Percentiles rank a stretch among this genome's conserved stretches.
Evolutionary conservation across 2,329 filamentous ascomycete species (phyloP).

Genomic region (Xylaria polymorpha): DNA sequence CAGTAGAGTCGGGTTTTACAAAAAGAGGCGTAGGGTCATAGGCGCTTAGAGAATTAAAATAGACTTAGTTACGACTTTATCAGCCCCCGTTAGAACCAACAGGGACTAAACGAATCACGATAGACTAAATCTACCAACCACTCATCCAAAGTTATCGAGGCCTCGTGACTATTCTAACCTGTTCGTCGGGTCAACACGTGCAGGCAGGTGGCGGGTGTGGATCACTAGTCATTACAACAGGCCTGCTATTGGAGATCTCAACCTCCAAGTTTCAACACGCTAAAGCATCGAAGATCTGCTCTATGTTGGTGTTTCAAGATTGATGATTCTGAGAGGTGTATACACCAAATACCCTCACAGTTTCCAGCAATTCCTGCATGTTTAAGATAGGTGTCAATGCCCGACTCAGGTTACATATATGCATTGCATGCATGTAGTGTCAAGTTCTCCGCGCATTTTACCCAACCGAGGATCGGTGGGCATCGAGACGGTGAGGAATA

Average conservation of each 20-base stretch:
- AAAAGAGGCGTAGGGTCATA: slow-evolving; percentile 13
- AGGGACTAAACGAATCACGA: slow-evolving; percentile 18
- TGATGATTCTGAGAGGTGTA: neutral
- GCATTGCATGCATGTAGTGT: neutral
- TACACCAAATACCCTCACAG: neutral
- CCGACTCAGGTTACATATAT: slow-evolving; percentile 17
- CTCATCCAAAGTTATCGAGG: slow-evolving; percentile 8
- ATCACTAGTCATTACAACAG: slow-evolving; percentile 4
- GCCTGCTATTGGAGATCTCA: slow-evolving; percentile 22
- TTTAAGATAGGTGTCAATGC: slow-evolving; percentile 18
- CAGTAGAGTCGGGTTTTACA: slow-evolving; percentile 4
- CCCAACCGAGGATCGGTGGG: slow-evolving; percentile 10
- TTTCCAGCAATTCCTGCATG: slow-evolving; percentile 2
- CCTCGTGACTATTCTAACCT: slow-evolving; percentile 17
- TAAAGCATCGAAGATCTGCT: slow-evolving; percentile 20
- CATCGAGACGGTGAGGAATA: neutral
- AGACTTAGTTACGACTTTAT: slow-evolving; percentile 21
- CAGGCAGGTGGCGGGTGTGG: slow-evolving; percentile 25
- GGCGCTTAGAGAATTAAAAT: slow-evolving; percentile 31
- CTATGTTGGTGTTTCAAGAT: slow-evolving; percentile 25
- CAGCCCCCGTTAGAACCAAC: slow-evolving; percentile 11
- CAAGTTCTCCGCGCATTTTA: slow-evolving; percentile 11
- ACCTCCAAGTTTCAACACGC: slow-evolving; percentile 1
- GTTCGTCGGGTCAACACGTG: slow-evolving; percentile 14
- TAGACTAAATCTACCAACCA: slow-evolving; percentile 17